A percentile compares a stretch with the other conserved stretches of the same genome.
Conservation (phyloP, 352 stramenopile species). For the Pythium folliculosum region DNA sequence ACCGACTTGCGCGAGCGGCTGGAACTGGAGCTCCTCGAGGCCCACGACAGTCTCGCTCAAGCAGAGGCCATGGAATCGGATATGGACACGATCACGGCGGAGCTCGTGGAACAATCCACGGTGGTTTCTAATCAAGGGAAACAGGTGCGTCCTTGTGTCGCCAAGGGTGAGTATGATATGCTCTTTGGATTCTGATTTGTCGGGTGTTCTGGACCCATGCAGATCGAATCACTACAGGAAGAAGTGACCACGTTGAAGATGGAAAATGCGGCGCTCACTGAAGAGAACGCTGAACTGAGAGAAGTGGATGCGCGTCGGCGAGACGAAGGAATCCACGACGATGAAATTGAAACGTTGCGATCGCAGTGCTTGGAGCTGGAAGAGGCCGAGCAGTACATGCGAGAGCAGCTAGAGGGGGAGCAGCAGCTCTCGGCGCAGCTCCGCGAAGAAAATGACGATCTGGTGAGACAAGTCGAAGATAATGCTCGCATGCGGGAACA, state of each 20-base stretch:
- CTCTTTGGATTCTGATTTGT: not conserved
- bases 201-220: not conserved
- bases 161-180: not conserved
- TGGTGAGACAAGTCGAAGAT: constrained; percentile 35
- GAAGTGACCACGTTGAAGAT: constrained; percentile 46
- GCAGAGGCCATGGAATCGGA: constrained; percentile 76
- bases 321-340: constrained; percentile 23
- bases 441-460: constrained; percentile 45
- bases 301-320: not conserved
- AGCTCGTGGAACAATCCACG: constrained; percentile 76
- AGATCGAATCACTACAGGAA: constrained; percentile 59
- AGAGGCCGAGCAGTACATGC: constrained; percentile 48
- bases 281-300: constrained; percentile 51
- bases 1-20: constrained; percentile 53
- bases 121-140: constrained; percentile 63
- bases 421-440: constrained; percentile 42
- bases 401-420: constrained; percentile 46
- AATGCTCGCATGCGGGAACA: constrained; percentile 16
- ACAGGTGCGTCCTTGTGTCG: constrained; percentile 30
- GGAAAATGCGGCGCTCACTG: constrained; percentile 43
- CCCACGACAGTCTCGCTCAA: constrained; percentile 60
- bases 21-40: constrained; percentile 59
- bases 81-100: constrained; percentile 76
- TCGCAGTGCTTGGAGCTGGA: constrained; percentile 55
- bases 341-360: constrained; percentile 44